A percentile compares a stretch with the other conserved stretches of the same genome.
phyloP scores from a whole-genome alignment of 2,329 filamentous ascomycete genomes.

The Scytalidium lignicola region DNA sequence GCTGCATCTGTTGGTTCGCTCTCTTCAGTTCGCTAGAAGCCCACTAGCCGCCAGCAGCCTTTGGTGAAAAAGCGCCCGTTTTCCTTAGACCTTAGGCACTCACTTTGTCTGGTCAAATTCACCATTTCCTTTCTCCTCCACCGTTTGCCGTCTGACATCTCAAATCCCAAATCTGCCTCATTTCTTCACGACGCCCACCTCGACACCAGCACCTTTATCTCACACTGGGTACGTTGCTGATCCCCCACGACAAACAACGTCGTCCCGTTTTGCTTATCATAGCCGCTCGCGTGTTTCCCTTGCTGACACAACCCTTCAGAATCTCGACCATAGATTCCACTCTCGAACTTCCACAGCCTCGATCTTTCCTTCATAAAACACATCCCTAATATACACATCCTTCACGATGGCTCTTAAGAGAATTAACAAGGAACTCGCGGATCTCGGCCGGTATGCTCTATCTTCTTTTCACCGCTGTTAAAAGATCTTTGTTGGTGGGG shows the following conservation, averaged over 20 bases:
- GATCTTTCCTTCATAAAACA: constrained; percentile 29
- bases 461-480: constrained; percentile 15
- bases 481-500: constrained; percentile 20
- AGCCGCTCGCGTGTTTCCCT: not conserved
- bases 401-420: constrained; percentile 77
- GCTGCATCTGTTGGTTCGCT: not conserved
- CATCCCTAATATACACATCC: constrained; percentile 17
- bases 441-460: constrained; percentile 73
- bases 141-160: not conserved
- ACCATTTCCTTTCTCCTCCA: not conserved
- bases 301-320: not conserved
- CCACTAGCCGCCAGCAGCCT: too few relatives aligned
- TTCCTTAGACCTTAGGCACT: not conserved
- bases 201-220: not conserved
- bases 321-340: not conserved
- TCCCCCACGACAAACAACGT: not conserved
- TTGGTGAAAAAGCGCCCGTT: not conserved
- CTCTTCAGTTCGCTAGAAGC: not conserved
- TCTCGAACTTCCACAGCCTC: constrained; percentile 11
- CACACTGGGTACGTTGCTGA: not conserved
- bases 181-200: not conserved
- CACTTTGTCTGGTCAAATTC: not conserved
- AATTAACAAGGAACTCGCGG: constrained; percentile 91
- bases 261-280: not conserved
- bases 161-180: not conserved